Conservation (phyloP, 768 basidiomycete genomes). For the Leccinellum luteum region DNA sequence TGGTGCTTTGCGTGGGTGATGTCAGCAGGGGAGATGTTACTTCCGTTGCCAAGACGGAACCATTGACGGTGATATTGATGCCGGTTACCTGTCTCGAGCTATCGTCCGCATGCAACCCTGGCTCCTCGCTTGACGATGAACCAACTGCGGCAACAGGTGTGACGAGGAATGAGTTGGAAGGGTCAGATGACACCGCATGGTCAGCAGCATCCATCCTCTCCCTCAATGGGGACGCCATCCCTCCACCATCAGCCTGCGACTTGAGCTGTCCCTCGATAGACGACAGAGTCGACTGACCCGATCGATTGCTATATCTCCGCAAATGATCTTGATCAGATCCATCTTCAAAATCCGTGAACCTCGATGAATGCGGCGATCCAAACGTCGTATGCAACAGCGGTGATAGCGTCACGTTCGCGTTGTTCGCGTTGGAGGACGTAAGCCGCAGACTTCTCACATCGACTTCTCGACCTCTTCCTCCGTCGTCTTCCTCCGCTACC, state of each 20-base stretch:
- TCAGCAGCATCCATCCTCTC: conserved; percentile 16
- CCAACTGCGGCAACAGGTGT: not conserved
- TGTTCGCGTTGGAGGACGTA: conserved; percentile 4
- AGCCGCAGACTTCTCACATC: not conserved
- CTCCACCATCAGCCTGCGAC: conserved; percentile 14
- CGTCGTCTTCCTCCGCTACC: conserved; percentile 10
- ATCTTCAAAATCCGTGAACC: conserved; percentile 30
- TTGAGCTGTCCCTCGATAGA: conserved; percentile 13
- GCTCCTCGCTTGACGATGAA: not conserved
- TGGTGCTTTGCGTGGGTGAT: conserved; percentile 13
- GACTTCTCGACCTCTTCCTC: conserved; percentile 10
- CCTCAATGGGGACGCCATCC: conserved; percentile 17
- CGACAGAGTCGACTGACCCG: conserved; percentile 14
- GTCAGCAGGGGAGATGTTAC: conserved; percentile 5
- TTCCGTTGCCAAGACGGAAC: conserved; percentile 11
- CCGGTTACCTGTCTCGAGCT: conserved; percentile 5
- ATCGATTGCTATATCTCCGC: conserved; percentile 17
- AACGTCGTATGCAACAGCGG: conserved; percentile 43
- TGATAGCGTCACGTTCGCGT: conserved; percentile 21
- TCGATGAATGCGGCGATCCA: conserved; percentile 37
- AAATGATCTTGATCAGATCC: conserved; percentile 24
- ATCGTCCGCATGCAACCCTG: conserved; percentile 14
- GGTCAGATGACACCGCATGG: not conserved
- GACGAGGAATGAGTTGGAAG: not conserved
- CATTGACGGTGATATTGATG: conserved; percentile 4